Conservation (phyloP, 495 filamentous ascomycete species). For the Neurospora tetraspora region DNA sequence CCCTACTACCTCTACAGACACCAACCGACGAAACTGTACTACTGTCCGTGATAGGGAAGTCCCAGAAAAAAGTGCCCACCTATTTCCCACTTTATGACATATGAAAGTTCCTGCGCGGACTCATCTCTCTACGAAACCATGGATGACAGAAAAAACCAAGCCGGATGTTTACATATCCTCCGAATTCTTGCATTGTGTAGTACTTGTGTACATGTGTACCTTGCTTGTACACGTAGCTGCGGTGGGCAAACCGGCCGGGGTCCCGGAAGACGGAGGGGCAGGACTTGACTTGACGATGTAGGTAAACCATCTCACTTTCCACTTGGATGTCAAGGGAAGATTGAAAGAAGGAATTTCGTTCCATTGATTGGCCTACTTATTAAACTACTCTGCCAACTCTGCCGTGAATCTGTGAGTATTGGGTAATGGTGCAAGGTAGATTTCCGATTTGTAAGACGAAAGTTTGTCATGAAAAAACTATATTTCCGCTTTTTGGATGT, state of each 20-base stretch:
- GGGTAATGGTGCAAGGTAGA: neutral
- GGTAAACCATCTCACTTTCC: neutral
- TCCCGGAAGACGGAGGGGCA: neutral
- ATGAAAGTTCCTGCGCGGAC: neutral
- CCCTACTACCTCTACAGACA: neutral
- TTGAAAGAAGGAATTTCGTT: neutral
- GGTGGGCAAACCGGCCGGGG: neutral
- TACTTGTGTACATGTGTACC: neutral
- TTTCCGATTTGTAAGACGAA: neutral
- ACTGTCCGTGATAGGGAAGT: neutral
- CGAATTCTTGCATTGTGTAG: neutral
- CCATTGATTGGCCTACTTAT: neutral
- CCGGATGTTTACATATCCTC: neutral
- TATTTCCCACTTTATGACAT: neutral
- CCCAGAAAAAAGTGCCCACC: neutral
- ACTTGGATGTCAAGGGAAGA: neutral
- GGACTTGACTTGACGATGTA: neutral
- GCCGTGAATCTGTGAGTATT: neutral
- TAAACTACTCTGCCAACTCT: neutral
- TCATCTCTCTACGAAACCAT: neutral
- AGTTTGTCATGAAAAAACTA: neutral
- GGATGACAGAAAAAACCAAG: neutral
- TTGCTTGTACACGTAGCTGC: neutral
- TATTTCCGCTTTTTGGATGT: neutral
- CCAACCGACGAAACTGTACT: neutral